Conservation (phyloP, 768 basidiomycete genomes). For the Lentinus tigrinus region DNA sequence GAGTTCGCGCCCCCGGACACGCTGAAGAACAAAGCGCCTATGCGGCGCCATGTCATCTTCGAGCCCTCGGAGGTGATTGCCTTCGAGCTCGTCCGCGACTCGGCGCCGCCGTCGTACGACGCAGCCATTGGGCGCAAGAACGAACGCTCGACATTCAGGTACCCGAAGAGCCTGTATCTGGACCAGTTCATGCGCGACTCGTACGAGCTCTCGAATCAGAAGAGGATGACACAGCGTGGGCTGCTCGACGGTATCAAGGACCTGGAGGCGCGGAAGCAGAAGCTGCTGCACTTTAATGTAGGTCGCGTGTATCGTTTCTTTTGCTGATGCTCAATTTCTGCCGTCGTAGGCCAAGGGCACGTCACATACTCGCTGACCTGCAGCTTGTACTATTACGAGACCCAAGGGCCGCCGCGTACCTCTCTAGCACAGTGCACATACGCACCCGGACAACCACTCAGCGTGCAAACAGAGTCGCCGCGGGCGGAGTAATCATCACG, state of each 20-base stretch:
- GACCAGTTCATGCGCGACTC: conserved; percentile 72
- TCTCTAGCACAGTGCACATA: too few species aligned
- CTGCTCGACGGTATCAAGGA: conserved; percentile 48
- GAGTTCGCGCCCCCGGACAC: conserved; percentile 36
- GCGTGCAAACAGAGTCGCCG: conserved; percentile 43
- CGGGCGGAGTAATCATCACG: conserved; percentile 46
- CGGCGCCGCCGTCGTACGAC: conserved; percentile 19
- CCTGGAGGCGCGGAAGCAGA: conserved; percentile 44
- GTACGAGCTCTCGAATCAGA: conserved; percentile 39
- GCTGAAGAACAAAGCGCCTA: conserved; percentile 20
- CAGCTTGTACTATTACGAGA: conserved; percentile 69
- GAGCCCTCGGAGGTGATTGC: conserved; percentile 62
- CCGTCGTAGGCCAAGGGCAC: conserved; percentile 56
- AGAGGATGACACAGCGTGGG: conserved; percentile 34
- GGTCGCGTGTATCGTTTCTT: conserved; percentile 21
- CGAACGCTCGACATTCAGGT: conserved; percentile 45
- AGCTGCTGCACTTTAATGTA: conserved; percentile 57
- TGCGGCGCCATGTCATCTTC: conserved; percentile 57
- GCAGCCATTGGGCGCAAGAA: conserved; percentile 16
- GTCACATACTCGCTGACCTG: conserved; percentile 59
- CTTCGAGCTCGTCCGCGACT: conserved; percentile 46
- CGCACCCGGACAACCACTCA: too few species aligned
- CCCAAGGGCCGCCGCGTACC: conserved; percentile 45
- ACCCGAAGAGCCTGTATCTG: conserved; percentile 65
- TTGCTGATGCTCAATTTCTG: background rate